Evolutionary conservation across 768 basidiomycete genomes (phyloP).

Genomic region (Dioszegia aurantiaca): DNA sequence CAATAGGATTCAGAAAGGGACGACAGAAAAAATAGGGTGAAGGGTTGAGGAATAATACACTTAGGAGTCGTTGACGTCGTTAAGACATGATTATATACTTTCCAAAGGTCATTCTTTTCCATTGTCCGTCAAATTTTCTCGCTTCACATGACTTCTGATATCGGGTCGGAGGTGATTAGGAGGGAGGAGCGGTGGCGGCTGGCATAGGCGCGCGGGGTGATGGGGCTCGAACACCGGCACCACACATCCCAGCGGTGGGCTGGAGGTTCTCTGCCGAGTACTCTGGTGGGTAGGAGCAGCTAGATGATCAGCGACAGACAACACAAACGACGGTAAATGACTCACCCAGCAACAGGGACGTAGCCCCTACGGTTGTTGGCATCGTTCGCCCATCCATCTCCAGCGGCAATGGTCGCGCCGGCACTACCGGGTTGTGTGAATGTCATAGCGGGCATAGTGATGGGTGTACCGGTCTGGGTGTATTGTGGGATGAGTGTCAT

Average conservation of each 20-base stretch:
- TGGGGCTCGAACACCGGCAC: conserved; percentile 33
- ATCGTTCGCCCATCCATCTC: conserved; percentile 59
- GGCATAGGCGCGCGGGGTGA: conserved; percentile 14
- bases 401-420: conserved; percentile 55
- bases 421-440: conserved; percentile 54
- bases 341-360: conserved; percentile 34
- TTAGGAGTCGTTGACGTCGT: too few relatives aligned
- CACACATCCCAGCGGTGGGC: conserved; percentile 42
- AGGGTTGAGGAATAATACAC: too few relatives aligned
- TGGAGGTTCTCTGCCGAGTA: conserved; percentile 40
- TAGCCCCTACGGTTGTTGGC: conserved; percentile 30
- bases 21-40: too few relatives aligned
- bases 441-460: conserved; percentile 61
- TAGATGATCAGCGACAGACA: conserved; percentile 7
- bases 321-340: neutral
- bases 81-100: too few relatives aligned
- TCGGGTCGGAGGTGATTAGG: neutral
- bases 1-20: too few relatives aligned
- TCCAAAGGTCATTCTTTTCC: too few relatives aligned
- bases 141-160: neutral
- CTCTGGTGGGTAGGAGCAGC: conserved; percentile 44
- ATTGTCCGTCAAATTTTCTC: neutral
- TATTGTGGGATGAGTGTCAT: conserved; percentile 61
- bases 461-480: conserved; percentile 61
- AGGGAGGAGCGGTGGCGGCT: conserved; percentile 19